Evolutionary conservation across 441 rosid species (phyloP), one percentile per base, ranked within the genome.

Genomic region (Adansonia madagascariensis): DNA sequence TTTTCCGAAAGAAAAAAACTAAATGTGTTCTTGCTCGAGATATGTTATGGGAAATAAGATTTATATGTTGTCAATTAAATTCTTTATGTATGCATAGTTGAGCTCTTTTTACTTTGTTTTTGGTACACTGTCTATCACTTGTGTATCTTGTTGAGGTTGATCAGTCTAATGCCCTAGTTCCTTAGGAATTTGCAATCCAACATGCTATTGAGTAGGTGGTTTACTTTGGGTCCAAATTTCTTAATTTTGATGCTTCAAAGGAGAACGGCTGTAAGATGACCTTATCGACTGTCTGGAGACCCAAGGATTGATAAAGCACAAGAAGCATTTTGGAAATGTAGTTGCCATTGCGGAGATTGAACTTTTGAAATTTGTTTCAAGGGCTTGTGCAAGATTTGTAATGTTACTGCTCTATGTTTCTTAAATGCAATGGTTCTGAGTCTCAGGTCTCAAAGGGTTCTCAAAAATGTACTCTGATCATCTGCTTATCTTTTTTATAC

Each of bases 181-280:
- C 41, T n/a, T 60, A 14, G 68, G 68, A 64, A 15, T 65, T 17
- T 65, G 50, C 6, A 41, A 65, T 41, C 70, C 14, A 65, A 8
- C 46, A 8, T 66, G 53, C 20, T 3, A 43, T 44, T 44, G 27
- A 44, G 5, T 46, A 10, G 72, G 9, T 12, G 11, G 17, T 20
- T 39, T 20, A 22, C 35, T 22, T 22, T 10, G 7, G 50, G 43
- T 65, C 71, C 31, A 65, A 9, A 35, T 56, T 56, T 8, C 61
- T 17, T 10, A n/a, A 60, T 24, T 60, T 60, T 15, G 64, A 12
- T 11, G 35, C 41, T 60, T 3, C 39, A 60, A 60, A 22, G 39
- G 64, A 57, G 8, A 24, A 60, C 11, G 15, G 2, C 6, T 60
- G n/a, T 60, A 3, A 15, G 24, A 24, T 24, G 4, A 60, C 39